Percentiles rank a stretch among this genome's conserved stretches.
These are phyloP conservation scores for Lachnellula hyalina DNA, from an alignment of 2,329 filamentous ascomycete genomes.

Conservation along the genomic window DNA sequence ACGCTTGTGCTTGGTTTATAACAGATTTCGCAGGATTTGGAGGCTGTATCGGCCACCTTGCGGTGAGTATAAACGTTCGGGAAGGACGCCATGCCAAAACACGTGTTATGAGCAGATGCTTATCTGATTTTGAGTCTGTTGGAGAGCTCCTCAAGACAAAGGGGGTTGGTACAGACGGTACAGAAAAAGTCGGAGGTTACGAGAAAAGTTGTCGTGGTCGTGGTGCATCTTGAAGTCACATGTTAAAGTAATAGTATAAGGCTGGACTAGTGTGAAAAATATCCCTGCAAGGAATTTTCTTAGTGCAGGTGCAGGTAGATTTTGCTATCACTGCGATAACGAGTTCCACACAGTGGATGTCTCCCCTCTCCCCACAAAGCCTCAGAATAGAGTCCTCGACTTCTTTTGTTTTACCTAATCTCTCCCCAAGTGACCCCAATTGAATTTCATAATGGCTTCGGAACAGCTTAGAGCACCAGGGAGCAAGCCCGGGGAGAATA, in stretches of 20 bases:
- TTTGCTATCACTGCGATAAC: slow-evolving; percentile 7
- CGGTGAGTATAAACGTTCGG: slow-evolving; percentile 81
- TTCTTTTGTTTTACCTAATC: background rate
- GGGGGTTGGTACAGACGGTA: background rate
- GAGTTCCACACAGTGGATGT: background rate
- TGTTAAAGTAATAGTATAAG: background rate
- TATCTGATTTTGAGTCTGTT: background rate
- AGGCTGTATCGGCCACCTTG: slow-evolving; percentile 76
- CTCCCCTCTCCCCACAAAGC: background rate
- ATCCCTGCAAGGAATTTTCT: slow-evolving; percentile 10
- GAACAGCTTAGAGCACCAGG: slow-evolving; percentile 23
- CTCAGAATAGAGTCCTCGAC: background rate
- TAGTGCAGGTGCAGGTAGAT: slow-evolving; percentile 7
- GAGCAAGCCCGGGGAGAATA: slow-evolving; percentile 33
- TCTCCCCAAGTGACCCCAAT: slow-evolving; percentile 9
- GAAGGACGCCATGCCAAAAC: slow-evolving; percentile 39
- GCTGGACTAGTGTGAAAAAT: background rate
- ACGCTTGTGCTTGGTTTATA: slow-evolving; percentile 85
- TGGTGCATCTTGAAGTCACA: background rate
- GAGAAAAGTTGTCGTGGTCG: background rate
- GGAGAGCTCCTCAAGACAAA: background rate
- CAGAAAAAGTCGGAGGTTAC: background rate
- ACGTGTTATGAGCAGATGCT: too few relatives aligned
- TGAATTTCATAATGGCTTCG: slow-evolving; percentile 21
- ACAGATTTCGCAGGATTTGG: slow-evolving; percentile 86